Conservation (phyloP, 2,329 filamentous ascomycete genomes). For the Colletotrichum coccodes region DNA sequence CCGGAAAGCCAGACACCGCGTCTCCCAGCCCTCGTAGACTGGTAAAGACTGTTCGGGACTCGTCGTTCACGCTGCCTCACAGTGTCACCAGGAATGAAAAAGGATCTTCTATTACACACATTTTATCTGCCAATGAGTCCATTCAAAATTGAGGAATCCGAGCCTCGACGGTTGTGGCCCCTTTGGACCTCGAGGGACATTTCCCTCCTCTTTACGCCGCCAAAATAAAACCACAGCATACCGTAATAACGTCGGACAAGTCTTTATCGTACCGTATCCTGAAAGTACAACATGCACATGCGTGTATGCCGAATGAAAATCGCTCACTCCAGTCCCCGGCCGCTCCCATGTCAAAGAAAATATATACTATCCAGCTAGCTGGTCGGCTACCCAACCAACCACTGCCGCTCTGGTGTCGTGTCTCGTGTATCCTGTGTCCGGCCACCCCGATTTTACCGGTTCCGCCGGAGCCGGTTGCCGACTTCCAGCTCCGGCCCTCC, state of each 20-base stretch:
- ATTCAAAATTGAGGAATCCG: background rate
- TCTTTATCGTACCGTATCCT: constrained; percentile 28
- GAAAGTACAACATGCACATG: background rate
- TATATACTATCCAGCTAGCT: constrained; percentile 3
- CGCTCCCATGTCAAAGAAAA: background rate
- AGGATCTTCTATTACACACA: constrained; percentile 15
- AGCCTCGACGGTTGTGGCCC: background rate
- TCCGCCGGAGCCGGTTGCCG: too few relatives aligned
- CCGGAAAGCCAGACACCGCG: too few relatives aligned
- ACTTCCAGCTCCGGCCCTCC: background rate
- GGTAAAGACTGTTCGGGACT: too few relatives aligned
- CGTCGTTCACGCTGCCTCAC: background rate
- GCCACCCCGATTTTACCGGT: background rate
- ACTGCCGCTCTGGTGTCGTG: constrained; percentile 1
- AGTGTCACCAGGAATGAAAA: background rate
- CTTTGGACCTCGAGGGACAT: background rate
- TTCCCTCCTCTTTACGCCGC: background rate
- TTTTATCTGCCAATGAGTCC: background rate
- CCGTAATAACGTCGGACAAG: background rate
- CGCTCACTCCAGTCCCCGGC: background rate
- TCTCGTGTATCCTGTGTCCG: background rate
- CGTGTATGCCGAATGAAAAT: background rate
- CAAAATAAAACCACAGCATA: background rate
- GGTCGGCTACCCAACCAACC: background rate
- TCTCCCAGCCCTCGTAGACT: too few relatives aligned